Conservation (phyloP, 2,329 filamentous ascomycete species). For the Amphichorda felina region DNA sequence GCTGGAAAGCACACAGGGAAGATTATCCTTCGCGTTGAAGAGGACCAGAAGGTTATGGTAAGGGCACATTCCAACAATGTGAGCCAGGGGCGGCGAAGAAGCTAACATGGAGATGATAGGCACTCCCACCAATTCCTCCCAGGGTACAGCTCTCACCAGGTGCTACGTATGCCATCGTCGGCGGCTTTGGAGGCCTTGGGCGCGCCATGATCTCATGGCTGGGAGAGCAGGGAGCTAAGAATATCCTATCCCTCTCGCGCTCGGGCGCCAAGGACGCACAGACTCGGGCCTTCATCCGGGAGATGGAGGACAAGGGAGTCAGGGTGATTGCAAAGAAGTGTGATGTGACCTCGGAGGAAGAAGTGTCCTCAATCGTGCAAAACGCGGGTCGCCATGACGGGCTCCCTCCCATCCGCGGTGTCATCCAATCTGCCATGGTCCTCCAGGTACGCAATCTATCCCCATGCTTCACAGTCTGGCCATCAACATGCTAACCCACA, state of each 20-base stretch:
- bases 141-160: conserved; percentile 4
- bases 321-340: conserved; percentile 13
- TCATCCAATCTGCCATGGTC: conserved; percentile 21
- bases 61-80: too few species aligned
- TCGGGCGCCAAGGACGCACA: conserved; percentile 13
- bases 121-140: conserved; percentile 3
- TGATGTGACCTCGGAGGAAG: conserved; percentile 6
- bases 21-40: conserved; percentile 19
- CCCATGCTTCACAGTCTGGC: too few species aligned
- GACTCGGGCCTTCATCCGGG: neutral
- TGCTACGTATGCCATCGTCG: conserved; percentile 8
- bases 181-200: conserved; percentile 17
- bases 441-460: too few species aligned
- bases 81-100: too few species aligned
- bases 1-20: conserved; percentile 25
- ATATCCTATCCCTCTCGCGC: conserved; percentile 18
- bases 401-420: conserved; percentile 11
- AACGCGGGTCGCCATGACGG: neutral
- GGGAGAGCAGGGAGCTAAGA: conserved; percentile 13
- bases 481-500: too few species aligned
- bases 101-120: too few species aligned
- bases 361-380: too few species aligned
- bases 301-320: conserved; percentile 16
- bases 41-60: conserved; percentile 4
- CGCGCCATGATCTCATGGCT: conserved; percentile 18